Conservation (phyloP, 164 flowering plant species). For the Vitis rupestris region DNA sequence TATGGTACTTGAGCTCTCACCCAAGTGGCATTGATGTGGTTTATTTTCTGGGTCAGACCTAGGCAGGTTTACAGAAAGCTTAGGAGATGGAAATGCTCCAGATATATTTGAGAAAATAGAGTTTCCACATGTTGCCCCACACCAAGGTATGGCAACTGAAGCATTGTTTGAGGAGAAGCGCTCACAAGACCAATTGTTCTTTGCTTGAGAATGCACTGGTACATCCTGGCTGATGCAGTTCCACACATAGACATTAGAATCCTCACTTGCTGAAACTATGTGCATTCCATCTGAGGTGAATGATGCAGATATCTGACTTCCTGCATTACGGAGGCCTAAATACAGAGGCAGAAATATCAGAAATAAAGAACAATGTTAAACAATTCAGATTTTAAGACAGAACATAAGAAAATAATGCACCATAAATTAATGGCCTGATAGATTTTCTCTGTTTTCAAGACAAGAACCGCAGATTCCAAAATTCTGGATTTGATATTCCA, state of each 20-base stretch:
- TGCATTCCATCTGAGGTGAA: constrained; percentile 38
- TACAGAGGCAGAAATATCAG: neutral
- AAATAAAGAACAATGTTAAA: neutral
- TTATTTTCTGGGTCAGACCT: neutral
- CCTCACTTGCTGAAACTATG: constrained; percentile 35
- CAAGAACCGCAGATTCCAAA: no score
- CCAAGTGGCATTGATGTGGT: neutral
- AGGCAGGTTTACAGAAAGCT: neutral
- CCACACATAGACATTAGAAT: constrained; percentile 41
- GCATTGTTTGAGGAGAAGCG: constrained; percentile 27
- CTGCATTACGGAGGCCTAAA: constrained; percentile 37
- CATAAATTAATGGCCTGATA: no score
- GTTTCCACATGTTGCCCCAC: constrained; percentile 8
- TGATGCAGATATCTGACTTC: constrained; percentile 39
- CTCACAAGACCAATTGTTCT: constrained; percentile 26
- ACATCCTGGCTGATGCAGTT: constrained; percentile 17
- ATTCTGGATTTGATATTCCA: neutral
- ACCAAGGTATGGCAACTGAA: constrained; percentile 38
- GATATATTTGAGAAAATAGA: constrained; percentile 1
- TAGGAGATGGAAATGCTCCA: neutral
- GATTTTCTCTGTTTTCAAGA: no score
- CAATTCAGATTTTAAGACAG: neutral
- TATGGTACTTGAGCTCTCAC: constrained; percentile 6
- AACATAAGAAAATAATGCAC: neutral
- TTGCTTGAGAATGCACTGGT: constrained; percentile 4